phyloP scores from a whole-genome alignment of 1,284 basidiomycete species.

The Austroboletus rostrupii region DNA sequence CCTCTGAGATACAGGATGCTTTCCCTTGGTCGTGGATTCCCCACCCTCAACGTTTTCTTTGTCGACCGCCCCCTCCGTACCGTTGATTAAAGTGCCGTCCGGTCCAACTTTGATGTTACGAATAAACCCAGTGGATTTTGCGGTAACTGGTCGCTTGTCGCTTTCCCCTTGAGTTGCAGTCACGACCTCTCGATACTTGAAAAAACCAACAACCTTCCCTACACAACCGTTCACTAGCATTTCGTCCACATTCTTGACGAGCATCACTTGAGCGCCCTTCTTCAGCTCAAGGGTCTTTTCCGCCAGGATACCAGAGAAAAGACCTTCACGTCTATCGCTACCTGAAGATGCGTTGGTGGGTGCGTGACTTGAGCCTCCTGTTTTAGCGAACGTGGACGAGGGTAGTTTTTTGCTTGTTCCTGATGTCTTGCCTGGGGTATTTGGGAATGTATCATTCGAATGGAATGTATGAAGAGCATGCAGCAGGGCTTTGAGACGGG shows the following conservation, averaged over 20 bases:
- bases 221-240: slow-evolving; percentile 75
- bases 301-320: slow-evolving; percentile 52
- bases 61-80: background rate
- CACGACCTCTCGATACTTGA: slow-evolving; percentile 22
- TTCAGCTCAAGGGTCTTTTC: slow-evolving; percentile 52
- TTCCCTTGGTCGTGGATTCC: background rate
- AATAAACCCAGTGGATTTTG: slow-evolving; percentile 26
- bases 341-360: slow-evolving; percentile 6
- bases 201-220: slow-evolving; percentile 61
- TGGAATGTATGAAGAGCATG: slow-evolving; percentile 24
- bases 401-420: background rate
- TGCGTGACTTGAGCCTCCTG: background rate
- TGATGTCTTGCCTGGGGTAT: background rate
- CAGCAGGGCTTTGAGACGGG: slow-evolving; percentile 31
- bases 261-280: slow-evolving; percentile 52
- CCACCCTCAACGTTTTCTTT: slow-evolving; percentile 21
- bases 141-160: slow-evolving; percentile 15
- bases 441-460: slow-evolving; percentile 33
- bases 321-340: slow-evolving; percentile 38
- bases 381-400: background rate
- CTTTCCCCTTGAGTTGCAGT: slow-evolving; percentile 12
- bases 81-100: slow-evolving; percentile 5
- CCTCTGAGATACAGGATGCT: slow-evolving; percentile 10
- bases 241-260: slow-evolving; percentile 80
- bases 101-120: slow-evolving; percentile 15